Conservation (phyloP, 345 rosid species). For the Camelina hispida region DNA sequence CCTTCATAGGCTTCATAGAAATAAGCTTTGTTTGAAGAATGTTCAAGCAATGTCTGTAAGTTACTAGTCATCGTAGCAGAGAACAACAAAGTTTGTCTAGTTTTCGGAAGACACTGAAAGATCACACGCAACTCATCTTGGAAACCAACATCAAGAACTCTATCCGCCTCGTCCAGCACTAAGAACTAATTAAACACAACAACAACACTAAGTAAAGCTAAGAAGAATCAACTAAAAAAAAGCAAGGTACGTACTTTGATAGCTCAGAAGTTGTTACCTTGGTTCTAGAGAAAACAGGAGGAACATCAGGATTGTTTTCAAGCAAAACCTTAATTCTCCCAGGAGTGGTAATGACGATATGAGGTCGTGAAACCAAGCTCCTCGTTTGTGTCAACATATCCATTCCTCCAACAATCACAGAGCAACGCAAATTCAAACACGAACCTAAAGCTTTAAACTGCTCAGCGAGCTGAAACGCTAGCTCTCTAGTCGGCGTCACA, state of each 20-base stretch:
- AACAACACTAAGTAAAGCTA: neutral
- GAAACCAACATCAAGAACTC: conserved; percentile 96
- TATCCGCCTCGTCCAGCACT: conserved; percentile 96
- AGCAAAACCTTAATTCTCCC: conserved; percentile 89
- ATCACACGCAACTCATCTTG: conserved; percentile 78
- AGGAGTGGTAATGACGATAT: conserved; percentile 85
- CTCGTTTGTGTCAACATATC: conserved; percentile 78
- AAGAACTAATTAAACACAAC: conserved; percentile 60
- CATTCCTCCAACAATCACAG: conserved; percentile 94
- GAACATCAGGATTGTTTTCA: conserved; percentile 79
- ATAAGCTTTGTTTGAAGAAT: conserved; percentile 85
- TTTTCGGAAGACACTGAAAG: conserved; percentile 76
- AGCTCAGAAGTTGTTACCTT: conserved; percentile 54
- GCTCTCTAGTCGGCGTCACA: conserved; percentile 94
- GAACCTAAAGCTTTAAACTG: conserved; percentile 94
- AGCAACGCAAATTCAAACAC: conserved; percentile 73
- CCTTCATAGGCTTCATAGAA: conserved; percentile 98
- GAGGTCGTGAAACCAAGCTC: conserved; percentile 72
- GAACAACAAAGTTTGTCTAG: conserved; percentile 80
- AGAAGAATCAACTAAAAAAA: neutral
- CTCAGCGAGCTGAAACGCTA: conserved; percentile 93
- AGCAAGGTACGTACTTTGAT: neutral
- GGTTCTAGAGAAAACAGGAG: conserved; percentile 74
- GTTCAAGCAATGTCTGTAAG: conserved; percentile 67
- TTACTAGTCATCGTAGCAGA: conserved; percentile 95